Percentiles rank a stretch among this genome's conserved stretches.
Conservation (phyloP, 129 eudicot species). For the Helianthus tuberosus region DNA sequence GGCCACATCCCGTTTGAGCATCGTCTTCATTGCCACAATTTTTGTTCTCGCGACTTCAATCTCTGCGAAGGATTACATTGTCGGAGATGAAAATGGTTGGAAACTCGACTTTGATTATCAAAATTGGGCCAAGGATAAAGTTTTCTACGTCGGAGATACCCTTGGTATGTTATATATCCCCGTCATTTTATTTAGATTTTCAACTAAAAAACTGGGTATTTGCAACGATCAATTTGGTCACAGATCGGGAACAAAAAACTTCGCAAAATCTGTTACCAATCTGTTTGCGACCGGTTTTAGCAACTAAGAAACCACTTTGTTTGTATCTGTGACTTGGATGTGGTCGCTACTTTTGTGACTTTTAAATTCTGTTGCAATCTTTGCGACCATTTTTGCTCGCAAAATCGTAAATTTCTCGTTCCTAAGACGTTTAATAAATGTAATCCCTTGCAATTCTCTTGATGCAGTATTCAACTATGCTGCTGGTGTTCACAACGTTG, state of each 20-base stretch:
- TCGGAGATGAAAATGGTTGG: conserved; percentile 37
- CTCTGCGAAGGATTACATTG: conserved; percentile 25
- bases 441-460: not conserved
- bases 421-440: not conserved
- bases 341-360: not conserved
- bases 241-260: no score
- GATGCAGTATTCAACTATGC: no score
- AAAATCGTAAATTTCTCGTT: not conserved
- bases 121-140: conserved; percentile 39
- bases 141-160: conserved; percentile 37
- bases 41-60: conserved; percentile 16
- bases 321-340: not conserved
- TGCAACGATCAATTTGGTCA: no score
- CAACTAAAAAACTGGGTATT: no score
- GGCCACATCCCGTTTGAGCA: conserved; percentile 5
- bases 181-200: not conserved
- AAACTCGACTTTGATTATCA: conserved; percentile 34
- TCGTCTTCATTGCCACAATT: conserved; percentile 26
- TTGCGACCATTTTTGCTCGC: not conserved
- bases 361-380: not conserved
- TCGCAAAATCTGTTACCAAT: no score
- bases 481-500: no score
- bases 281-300: no score
- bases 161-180: conserved; percentile 24
- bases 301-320: no score